Base-by-base conservation (phyloP, 2,329 filamentous ascomycete genomes). In the Ilyonectria mors-panacis region DNA sequence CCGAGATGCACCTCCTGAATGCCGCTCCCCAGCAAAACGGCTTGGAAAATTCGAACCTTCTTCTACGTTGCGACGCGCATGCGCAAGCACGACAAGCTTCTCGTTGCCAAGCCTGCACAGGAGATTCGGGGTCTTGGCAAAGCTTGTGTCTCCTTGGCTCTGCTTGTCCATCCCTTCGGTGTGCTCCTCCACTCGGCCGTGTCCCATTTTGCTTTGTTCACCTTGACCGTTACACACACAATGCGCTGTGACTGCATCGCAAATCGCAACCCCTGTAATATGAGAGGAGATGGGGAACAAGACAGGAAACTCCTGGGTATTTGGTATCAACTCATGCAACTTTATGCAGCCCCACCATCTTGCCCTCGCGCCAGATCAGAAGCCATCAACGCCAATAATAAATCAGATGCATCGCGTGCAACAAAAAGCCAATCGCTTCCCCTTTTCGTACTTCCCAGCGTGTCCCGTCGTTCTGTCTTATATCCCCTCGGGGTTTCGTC, bases 121-220 rank as follows among this genome's bases (percentile, higher is more conserved):
- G 66, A 53, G 62, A 58, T 33, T 37, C 35, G 47, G 39, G 48
- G 70, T 72, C 77, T 79, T 76, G 78, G 75, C 75, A 76, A 77
- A 77, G 75, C 75, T 77, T 77, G 70, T 74, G 65, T 70, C 51
- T 44, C 61, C 55, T 72, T 70, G 73, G 68, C 66, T 70, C 63
- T 54, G 44, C 30, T 44, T 37, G 61, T 59, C 50, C 50, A 35
- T 42, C 35, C 35, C 26, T 57, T 44, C 35, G 8, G 58, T 28
- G 19, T 30, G 21, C 39, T 50, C 53, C 33, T 37, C 28, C 44
- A 21, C 28, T 59, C 28, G 37, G 39, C 42, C 50, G 50, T 53
- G 35, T n/a, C 15, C 39, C 8, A 7, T 42, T 17, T n/a, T 10
- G 23, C 51, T 42, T 19, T 15, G 17, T 30, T n/a, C 3, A 21